Percentiles rank a stretch among this genome's conserved stretches.
Conservation (phyloP, 192 early-diverging fungal genomes). For the Piromyces finnis region DNA sequence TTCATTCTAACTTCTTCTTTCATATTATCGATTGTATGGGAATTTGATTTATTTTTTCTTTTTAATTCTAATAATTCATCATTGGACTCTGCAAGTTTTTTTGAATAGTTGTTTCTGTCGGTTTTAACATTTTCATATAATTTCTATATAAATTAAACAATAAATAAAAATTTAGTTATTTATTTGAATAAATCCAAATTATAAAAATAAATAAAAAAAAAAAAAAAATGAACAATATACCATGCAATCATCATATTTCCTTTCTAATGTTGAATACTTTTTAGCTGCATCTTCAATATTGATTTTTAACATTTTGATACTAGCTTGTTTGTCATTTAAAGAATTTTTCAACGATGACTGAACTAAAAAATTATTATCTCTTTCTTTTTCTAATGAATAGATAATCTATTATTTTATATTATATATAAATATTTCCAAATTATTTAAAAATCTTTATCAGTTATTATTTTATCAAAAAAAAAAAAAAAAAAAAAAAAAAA, state of each 20-base stretch:
- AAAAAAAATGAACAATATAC: slow-evolving; percentile 7
- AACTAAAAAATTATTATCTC: slow-evolving; percentile 21
- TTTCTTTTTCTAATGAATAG: slow-evolving; percentile 35
- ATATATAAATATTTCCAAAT: too few relatives aligned
- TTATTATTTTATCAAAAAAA: too few relatives aligned
- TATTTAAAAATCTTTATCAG: too few relatives aligned
- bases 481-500: too few relatives aligned
- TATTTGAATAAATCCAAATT: too few relatives aligned
- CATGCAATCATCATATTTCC: slow-evolving; percentile 42
- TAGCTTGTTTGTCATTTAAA: slow-evolving; percentile 1
- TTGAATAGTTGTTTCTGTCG: slow-evolving; percentile 40
- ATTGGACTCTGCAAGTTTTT: slow-evolving; percentile 32
- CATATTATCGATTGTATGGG: slow-evolving; percentile 36
- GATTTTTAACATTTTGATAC: slow-evolving; percentile 15
- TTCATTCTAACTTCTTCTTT: slow-evolving; percentile 43
- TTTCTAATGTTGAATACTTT: slow-evolving; percentile 26
- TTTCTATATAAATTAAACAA: not conserved
- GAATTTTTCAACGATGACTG: slow-evolving; percentile 8
- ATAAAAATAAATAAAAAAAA: not conserved
- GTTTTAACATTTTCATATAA: slow-evolving; percentile 37
- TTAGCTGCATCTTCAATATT: slow-evolving; percentile 32
- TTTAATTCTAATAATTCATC: slow-evolving; percentile 44
- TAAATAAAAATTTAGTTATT: too few relatives aligned
- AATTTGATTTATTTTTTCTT: slow-evolving; percentile 40
- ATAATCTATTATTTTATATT: slow-evolving; percentile 14